Evolutionary conservation across 805 yeast genomes (phyloP), one percentile per base, ranked within the genome.

Genomic region (Cyberlindnera samutprakarnensis): DNA sequence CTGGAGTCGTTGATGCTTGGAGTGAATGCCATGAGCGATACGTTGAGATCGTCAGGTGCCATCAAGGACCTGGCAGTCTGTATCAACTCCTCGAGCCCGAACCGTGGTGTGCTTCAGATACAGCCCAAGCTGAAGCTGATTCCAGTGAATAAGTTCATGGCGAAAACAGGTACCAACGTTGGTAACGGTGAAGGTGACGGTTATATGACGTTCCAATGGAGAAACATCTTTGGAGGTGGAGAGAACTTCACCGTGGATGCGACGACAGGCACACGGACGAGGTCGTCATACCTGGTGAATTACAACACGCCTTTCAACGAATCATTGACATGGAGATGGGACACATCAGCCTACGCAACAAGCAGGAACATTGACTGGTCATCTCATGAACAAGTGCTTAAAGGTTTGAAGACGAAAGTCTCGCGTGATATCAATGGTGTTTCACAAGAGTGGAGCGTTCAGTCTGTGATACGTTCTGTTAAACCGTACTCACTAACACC

Each of bases 161-260:
- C 94, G 32, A 83, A 82, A 46, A 84, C 96, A 1, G 99, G 99
- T 4, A 92, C 97, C 2, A 88, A 87, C 55, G 73, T 92, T 7
- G 97, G 97, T 2, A 90, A 92, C 51, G 95, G 95, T 20, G 97
- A 92, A 61, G 98, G 96, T 19, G 92, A 84, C 51, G 97, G 96
- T 1, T 87, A 88, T 50, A 67, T 86, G 28, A 78, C 84, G 20
- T 73, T 88, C 35, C 87, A 76, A 54, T 62, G 66, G 37, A 55
- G 67, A 27, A 79, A 79, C 47, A 59, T 71, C 7, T 68, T 78
- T 42, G 86, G 83, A 5, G 79, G 78, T n/a, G 86, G 82, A 12
- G 88, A 80, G 49, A 59, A 59, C 6, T 44, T 81, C 12, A 59
- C 69, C 12, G 38, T 76, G 12, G 76, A 76, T 38, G 66, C 72